Percentiles rank a stretch among this genome's conserved stretches.
These are phyloP conservation scores for Spencermartinsiella ligniputridi DNA, from an alignment of 1,139 yeast species.

Conservation along the genomic window DNA sequence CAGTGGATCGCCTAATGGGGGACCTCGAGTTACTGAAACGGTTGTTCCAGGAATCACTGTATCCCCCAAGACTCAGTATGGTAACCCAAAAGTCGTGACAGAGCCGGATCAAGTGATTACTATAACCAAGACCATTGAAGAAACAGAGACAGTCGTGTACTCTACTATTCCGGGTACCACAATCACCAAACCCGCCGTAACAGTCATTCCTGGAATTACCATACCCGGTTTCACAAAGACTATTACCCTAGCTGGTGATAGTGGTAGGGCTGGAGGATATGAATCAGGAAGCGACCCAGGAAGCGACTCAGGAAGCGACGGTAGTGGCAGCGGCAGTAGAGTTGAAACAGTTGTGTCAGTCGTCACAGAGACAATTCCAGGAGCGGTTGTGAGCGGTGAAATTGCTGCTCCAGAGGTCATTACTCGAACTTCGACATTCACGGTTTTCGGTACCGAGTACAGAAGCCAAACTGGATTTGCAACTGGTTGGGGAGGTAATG, in stretches of 20 bases:
- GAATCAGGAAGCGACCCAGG: no score
- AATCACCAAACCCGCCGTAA: not conserved
- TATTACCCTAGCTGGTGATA: not conserved
- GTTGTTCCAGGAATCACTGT: not conserved
- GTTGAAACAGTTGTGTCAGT: constrained; percentile 7
- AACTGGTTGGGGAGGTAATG: not conserved
- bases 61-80: not conserved
- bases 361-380: constrained; percentile 7
- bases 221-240: constrained; percentile 16
- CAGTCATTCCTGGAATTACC: constrained; percentile 15
- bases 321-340: not conserved
- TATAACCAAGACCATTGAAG: not conserved
- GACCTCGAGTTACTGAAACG: not conserved
- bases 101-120: not conserved
- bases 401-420: constrained; percentile 9
- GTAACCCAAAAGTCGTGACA: not conserved
- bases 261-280: not conserved
- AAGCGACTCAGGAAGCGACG: constrained; percentile 1
- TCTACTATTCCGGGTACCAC: constrained; percentile 12
- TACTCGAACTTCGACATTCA: not conserved
- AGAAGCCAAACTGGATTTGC: not conserved
- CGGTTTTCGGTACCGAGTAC: not conserved
- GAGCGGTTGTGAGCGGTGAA: not conserved
- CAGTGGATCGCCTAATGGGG: not conserved
- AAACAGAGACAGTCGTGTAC: not conserved